A percentile compares a stretch with the other conserved stretches of the same genome.
Conservation (phyloP, 1,139 yeast species). For the Spencermartinsiella ligniputridi region DNA sequence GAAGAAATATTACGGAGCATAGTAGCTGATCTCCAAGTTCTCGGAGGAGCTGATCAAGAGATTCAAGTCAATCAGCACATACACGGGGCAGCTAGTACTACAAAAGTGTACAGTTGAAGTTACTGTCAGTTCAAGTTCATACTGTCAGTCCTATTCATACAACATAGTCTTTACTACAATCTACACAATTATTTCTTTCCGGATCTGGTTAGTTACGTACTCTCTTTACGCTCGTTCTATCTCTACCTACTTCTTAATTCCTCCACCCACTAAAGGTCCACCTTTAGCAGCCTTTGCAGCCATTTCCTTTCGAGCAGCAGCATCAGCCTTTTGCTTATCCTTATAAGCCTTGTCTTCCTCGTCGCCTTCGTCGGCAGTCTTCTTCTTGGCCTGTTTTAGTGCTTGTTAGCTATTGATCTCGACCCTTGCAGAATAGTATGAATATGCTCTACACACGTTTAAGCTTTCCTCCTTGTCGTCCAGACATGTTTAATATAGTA, state of each 20-base stretch:
- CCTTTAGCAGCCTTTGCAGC: slow-evolving; percentile 84
- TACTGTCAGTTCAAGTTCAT: neutral
- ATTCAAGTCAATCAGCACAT: neutral
- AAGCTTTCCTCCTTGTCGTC: slow-evolving; percentile 43
- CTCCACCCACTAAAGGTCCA: slow-evolving; percentile 89
- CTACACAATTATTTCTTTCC: slow-evolving; percentile 11
- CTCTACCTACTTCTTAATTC: slow-evolving; percentile 70
- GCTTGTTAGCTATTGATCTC: slow-evolving; percentile 25
- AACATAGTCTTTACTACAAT: neutral
- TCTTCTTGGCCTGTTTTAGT: slow-evolving; percentile 47
- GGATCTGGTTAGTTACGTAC: slow-evolving; percentile 7
- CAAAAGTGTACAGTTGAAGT: neutral
- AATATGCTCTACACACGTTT: slow-evolving; percentile 37
- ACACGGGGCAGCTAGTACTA: neutral
- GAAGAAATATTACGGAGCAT: too few species aligned
- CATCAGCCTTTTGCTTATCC: slow-evolving; percentile 92
- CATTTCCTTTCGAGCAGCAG: slow-evolving; percentile 87
- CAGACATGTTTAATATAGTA: slow-evolving; percentile 47
- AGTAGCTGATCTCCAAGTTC: too few species aligned
- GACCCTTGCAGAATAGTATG: neutral
- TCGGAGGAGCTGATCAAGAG: too few species aligned
- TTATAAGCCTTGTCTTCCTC: slow-evolving; percentile 89
- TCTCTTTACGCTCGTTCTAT: neutral
- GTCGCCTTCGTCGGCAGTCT: slow-evolving; percentile 65
- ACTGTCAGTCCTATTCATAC: neutral